phyloP scores from a whole-genome alignment of 108 stramenopile species.

The Hondaea fermentalgiana region DNA sequence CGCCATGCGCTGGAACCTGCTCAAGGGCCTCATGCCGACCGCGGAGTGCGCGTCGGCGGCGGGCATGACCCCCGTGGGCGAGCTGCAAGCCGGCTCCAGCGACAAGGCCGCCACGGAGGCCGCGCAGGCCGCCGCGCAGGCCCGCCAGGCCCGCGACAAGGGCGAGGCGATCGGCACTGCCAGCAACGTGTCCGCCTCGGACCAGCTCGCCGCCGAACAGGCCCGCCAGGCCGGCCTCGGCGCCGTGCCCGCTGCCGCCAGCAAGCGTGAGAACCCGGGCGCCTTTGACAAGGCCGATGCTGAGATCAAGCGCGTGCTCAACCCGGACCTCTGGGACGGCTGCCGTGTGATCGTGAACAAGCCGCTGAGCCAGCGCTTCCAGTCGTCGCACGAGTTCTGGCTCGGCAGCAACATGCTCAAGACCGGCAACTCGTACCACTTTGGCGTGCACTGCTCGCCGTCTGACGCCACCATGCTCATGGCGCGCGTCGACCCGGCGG shows the following conservation, averaged over 20 bases:
- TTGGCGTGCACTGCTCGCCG: constrained; percentile 1
- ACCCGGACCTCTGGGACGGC: constrained; percentile 6
- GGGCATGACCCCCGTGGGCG: not conserved
- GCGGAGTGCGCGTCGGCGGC: not conserved
- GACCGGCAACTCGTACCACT: constrained; percentile 17
- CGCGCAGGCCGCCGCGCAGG: not conserved
- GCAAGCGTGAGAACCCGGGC: not conserved
- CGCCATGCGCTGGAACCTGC: not conserved
- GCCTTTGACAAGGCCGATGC: constrained; percentile 8
- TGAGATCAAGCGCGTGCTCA: not conserved
- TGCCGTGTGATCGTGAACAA: not conserved
- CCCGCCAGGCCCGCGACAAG: not conserved
- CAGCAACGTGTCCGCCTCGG: not conserved
- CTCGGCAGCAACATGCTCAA: constrained; percentile 17
- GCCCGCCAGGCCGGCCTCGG: not conserved
- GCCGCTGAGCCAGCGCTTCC: not conserved
- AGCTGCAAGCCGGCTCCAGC: not conserved
- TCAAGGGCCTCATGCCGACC: not conserved
- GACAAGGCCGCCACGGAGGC: not conserved
- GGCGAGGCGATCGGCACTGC: constrained; percentile 3
- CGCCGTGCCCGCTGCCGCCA: not conserved
- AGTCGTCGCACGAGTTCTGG: constrained; percentile 18
- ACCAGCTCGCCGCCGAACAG: not conserved
- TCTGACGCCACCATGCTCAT: not conserved
- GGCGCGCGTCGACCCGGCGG: not conserved